Percentiles rank a stretch among this genome's conserved stretches.
Conservation (phyloP, 176 grass and related monocot species). For the Puccinellia tenuiflora region DNA sequence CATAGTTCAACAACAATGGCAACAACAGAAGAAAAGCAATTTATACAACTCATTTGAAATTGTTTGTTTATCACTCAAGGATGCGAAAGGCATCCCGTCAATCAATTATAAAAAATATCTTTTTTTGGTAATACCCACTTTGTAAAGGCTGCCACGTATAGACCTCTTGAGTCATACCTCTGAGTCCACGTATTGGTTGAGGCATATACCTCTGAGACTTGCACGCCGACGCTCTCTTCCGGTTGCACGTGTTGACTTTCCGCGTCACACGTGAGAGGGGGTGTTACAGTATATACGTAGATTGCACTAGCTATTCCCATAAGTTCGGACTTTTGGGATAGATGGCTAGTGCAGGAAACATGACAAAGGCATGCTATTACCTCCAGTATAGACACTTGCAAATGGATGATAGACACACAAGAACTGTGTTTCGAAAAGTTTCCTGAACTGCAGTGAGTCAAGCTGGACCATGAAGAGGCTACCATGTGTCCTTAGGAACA, state of each 20-base stretch:
- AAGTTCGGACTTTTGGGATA: too few species aligned
- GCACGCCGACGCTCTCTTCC: too few species aligned
- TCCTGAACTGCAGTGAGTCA: not conserved
- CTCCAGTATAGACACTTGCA: not conserved
- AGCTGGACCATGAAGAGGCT: slow-evolving; percentile 6
- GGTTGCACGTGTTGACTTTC: too few species aligned
- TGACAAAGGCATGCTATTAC: not conserved
- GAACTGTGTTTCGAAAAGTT: not conserved
- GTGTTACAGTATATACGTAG: too few species aligned
- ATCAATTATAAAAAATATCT: not conserved
- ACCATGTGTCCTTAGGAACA: not conserved
- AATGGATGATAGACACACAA: not conserved
- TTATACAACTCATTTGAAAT: not conserved
- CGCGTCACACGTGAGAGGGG: too few species aligned
- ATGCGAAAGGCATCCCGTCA: not conserved
- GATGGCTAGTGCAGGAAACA: too few species aligned
- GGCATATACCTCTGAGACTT: too few species aligned
- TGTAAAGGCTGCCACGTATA: too few species aligned
- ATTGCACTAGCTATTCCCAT: too few species aligned
- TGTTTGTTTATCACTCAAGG: not conserved
- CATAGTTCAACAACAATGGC: not conserved
- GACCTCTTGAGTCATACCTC: too few species aligned
- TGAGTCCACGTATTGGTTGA: too few species aligned
- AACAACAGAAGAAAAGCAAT: not conserved
- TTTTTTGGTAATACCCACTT: not conserved